Percentiles rank a stretch among this genome's conserved stretches.
phyloP scores from a whole-genome alignment of 306 rosid genomes.

The Vicia faba region DNA sequence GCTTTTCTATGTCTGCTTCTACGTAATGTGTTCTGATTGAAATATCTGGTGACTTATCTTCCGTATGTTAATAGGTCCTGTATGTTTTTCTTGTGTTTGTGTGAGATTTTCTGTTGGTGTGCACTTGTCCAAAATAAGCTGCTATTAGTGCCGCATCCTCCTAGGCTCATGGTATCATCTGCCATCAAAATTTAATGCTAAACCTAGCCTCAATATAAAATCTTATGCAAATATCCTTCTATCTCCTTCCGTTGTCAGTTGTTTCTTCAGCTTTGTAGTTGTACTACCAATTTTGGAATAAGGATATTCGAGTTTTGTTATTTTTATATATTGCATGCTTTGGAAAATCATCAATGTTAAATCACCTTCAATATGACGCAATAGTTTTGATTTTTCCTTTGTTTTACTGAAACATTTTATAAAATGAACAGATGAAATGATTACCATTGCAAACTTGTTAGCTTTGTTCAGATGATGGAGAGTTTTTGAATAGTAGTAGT shows the following conservation, averaged over 20 bases:
- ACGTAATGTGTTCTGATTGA: conserved; percentile 9
- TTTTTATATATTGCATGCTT: conserved; percentile 10
- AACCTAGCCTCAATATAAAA: conserved; percentile 21
- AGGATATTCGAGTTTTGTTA: conserved; percentile 2
- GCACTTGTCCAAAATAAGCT: conserved; percentile 29
- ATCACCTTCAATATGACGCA: conserved; percentile 7
- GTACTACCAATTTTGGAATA: conserved; percentile 11
- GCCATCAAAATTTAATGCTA: conserved; percentile 18
- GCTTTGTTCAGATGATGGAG: background rate
- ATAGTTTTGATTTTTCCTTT: conserved; percentile 5
- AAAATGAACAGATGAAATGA: conserved; percentile 22
- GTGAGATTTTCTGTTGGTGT: background rate
- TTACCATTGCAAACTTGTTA: conserved; percentile 26
- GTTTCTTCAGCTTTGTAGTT: conserved; percentile 21
- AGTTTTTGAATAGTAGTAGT: conserved; percentile 25
- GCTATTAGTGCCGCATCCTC: conserved; percentile 14
- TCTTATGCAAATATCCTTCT: conserved; percentile 2
- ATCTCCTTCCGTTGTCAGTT: background rate
- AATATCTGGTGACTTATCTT: conserved; percentile 13
- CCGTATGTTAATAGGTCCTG: background rate
- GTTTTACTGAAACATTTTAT: conserved; percentile 10
- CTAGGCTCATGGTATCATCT: background rate
- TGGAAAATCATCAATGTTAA: conserved; percentile 8
- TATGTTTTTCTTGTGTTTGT: conserved; percentile 11
- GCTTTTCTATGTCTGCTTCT: conserved; percentile 19